Evolutionary conservation across 306 rosid species (phyloP), one percentile per base, ranked within the genome.

Genomic region (Casuarina equisetifolia): DNA sequence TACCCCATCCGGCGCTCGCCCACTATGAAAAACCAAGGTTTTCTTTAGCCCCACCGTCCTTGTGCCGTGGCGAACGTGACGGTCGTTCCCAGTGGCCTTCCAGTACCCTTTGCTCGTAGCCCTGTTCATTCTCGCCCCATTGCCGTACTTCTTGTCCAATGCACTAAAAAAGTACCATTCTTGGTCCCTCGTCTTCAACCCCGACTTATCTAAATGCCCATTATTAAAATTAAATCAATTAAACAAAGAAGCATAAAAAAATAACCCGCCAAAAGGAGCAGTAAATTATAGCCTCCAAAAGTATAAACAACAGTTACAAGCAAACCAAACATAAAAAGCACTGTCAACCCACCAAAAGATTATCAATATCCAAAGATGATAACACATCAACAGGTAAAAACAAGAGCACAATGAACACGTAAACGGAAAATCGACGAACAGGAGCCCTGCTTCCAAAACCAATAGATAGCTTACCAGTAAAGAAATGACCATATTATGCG

Each of bases 71-170:
- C 35, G 88, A 32, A 96, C 98, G 0, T 92, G 89, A 17, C 99
- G 85, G 77, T 96, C 99, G 70, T 96, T 96, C 12, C 99, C 99
- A 0, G 99, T 96, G 4, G 99, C 99, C 82, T 96, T 96, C 99
- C 99, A 96, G 85, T 96, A 96, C 44, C 99, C 99, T 83, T 77
- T 80, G 87, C 62, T 77, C 0, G 99, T 96, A 54, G 99, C 99
- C 86, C 99, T 81, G 78, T 96, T 96, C 99, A 96, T 96, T 79
- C 99, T 92, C 35, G 98, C 99, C 74, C 99, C 99, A 86, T 92
- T 96, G 8, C 99, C 99, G 75, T 96, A 96, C 79, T 96, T 96
- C 94, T 89, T 91, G 70, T 96, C 99, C 91, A 96, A 83, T 67
- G 97, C 97, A 82, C 99, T 89, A 72, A 96, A 96, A 69, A 96